These are phyloP conservation scores for Metschnikowia lachancei DNA, from an alignment of 805 yeast species.

Conservation along the genomic window DNA sequence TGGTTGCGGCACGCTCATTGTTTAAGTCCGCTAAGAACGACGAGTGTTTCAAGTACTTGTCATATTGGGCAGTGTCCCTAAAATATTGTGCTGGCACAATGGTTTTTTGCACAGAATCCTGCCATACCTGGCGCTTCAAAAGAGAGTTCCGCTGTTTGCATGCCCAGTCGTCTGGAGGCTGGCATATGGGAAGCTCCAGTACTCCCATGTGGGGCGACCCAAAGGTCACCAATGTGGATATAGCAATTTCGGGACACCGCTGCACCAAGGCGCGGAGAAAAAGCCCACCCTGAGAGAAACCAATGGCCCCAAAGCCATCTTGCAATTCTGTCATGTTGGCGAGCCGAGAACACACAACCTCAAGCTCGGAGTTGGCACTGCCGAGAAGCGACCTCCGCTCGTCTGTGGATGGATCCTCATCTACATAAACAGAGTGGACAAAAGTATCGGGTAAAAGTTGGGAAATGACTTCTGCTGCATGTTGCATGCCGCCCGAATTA, in stretches of 20 bases:
- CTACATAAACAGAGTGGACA: constrained; percentile 54
- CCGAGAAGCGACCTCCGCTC: constrained; percentile 58
- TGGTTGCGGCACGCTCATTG: constrained; percentile 47
- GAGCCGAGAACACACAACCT: constrained; percentile 55
- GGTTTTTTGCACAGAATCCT: constrained; percentile 50
- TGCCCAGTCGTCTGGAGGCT: constrained; percentile 49
- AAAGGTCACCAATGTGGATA: constrained; percentile 61
- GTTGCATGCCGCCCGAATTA: constrained; percentile 55
- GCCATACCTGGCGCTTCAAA: constrained; percentile 61
- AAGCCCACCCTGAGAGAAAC: constrained; percentile 84
- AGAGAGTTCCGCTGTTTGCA: constrained; percentile 55
- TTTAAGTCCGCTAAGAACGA: constrained; percentile 62
- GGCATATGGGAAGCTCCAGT: constrained; percentile 62
- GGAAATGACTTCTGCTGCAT: constrained; percentile 43
- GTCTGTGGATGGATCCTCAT: constrained; percentile 50
- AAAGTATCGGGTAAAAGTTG: constrained; percentile 47
- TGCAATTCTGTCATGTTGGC: constrained; percentile 41
- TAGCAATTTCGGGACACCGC: constrained; percentile 43
- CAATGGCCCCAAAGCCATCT: constrained; percentile 68
- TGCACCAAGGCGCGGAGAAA: constrained; percentile 67
- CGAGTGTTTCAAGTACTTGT: constrained; percentile 54
- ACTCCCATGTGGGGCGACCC: constrained; percentile 84
- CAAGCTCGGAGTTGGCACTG: constrained; percentile 53
- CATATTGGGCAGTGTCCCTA: constrained; percentile 56
- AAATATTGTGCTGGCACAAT: constrained; percentile 75